Conservation (phyloP, 768 basidiomycete species). For the Favolaschia claudopus region DNA sequence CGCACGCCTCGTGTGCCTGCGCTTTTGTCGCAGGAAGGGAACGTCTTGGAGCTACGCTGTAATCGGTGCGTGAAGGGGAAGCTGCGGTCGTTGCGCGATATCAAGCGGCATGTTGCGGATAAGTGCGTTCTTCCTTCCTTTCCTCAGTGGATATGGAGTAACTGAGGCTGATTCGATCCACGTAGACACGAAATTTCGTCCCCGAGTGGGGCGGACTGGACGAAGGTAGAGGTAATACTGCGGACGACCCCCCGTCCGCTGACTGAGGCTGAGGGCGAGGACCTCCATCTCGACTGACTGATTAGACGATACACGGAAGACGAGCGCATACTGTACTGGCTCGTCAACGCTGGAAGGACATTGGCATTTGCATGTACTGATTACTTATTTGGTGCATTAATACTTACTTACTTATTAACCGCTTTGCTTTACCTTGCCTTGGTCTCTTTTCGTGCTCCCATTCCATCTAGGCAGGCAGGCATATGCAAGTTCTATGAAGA, state of each 20-base stretch:
- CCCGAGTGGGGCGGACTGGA: slow-evolving; percentile 11
- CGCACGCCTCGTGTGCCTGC: slow-evolving; percentile 15
- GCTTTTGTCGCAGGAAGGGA: slow-evolving; percentile 6
- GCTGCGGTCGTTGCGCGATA: slow-evolving; percentile 11
- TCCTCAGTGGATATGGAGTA: too few relatives aligned
- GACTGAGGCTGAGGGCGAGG: background rate
- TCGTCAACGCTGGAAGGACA: too few relatives aligned
- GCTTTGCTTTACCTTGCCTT: too few relatives aligned
- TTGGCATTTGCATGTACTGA: too few relatives aligned
- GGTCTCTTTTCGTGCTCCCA: too few relatives aligned
- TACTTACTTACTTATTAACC: too few relatives aligned
- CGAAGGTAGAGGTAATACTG: slow-evolving; percentile 6
- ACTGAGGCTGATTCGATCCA: background rate
- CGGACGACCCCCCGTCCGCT: slow-evolving; percentile 5
- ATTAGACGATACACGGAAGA: too few relatives aligned
- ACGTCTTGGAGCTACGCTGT: slow-evolving; percentile 9
- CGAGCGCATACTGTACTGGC: too few relatives aligned
- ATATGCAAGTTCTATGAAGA: too few relatives aligned
- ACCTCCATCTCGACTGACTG: too few relatives aligned
- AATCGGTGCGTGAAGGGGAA: slow-evolving; percentile 6
- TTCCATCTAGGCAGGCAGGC: too few relatives aligned
- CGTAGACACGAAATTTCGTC: background rate
- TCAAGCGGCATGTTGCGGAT: slow-evolving; percentile 13
- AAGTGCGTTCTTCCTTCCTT: slow-evolving; percentile 5
- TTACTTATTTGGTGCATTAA: too few relatives aligned